These are phyloP conservation scores for Fusarium devonianum DNA, from an alignment of 2,329 filamentous ascomycete genomes.

Conservation along the genomic window DNA sequence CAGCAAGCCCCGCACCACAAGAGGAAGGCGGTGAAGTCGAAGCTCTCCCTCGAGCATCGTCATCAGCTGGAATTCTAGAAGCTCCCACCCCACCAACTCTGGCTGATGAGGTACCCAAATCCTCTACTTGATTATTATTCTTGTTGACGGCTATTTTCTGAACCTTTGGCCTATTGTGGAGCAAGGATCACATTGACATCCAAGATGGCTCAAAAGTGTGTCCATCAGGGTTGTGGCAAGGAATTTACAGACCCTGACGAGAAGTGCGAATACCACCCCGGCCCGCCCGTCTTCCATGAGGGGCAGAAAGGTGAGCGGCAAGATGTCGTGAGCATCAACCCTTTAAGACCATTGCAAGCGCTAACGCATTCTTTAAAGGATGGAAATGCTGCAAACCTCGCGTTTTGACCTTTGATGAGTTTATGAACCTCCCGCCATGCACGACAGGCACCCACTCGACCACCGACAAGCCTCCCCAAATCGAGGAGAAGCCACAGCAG, in stretches of 20 bases:
- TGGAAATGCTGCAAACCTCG: conserved; percentile 99
- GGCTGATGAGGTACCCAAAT: conserved; percentile 22
- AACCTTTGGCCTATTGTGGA: conserved; percentile 10
- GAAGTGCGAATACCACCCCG: conserved; percentile 89
- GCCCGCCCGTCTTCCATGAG: conserved; percentile 94
- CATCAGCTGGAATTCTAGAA: conserved; percentile 50
- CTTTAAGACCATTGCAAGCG: neutral
- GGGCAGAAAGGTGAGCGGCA: conserved; percentile 85
- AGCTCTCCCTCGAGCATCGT: conserved; percentile 36
- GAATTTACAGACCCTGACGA: conserved; percentile 81
- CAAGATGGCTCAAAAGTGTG: conserved; percentile 82
- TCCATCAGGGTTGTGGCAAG: conserved; percentile 96
- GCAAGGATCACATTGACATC: neutral
- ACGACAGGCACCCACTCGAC: conserved; percentile 92
- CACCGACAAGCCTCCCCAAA: conserved; percentile 72
- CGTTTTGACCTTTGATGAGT: conserved; percentile 97
- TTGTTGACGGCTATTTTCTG: conserved; percentile 6
- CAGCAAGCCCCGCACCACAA: conserved; percentile 43
- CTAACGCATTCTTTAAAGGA: conserved; percentile 60
- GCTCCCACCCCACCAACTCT: conserved; percentile 48
- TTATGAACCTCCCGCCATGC: conserved; percentile 90
- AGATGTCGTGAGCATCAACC: neutral
- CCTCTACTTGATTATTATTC: conserved; percentile 3
- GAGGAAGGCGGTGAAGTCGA: conserved; percentile 47
- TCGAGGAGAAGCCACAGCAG: conserved; percentile 64